A percentile compares a stretch with the other conserved stretches of the same genome.
Evolutionary conservation across 2,329 filamentous ascomycete species (phyloP).

Genomic region (Coccinonectria pachysandricola): DNA sequence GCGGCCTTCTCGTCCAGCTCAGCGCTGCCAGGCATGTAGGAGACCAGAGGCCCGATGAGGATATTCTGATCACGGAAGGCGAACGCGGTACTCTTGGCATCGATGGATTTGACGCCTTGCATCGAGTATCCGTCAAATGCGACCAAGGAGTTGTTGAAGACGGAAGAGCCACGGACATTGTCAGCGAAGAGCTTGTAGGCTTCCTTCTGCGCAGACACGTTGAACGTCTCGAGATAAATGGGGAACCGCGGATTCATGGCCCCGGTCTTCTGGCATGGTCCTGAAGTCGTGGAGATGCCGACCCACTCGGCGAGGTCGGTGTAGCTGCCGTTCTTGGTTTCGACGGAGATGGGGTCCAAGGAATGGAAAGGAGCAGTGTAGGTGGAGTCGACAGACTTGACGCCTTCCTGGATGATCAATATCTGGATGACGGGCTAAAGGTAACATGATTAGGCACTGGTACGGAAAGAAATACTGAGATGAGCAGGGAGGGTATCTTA

Average conservation of each 20-base stretch:
- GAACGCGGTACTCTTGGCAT: constrained; percentile 30
- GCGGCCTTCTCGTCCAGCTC: constrained; percentile 24
- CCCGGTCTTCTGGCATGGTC: constrained; percentile 32
- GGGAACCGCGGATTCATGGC: constrained; percentile 33
- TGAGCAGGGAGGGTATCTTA: not conserved
- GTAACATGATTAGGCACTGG: constrained; percentile 2
- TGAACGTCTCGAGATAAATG: constrained; percentile 31
- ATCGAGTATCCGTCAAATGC: constrained; percentile 44
- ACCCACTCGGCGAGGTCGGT: no score
- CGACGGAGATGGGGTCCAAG: constrained; percentile 26
- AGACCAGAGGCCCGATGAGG: constrained; percentile 28
- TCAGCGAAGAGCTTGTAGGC: constrained; percentile 24
- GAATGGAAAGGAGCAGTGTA: constrained; percentile 34
- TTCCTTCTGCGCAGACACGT: constrained; percentile 18
- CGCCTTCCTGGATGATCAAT: constrained; percentile 33
- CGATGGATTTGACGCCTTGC: constrained; percentile 30
- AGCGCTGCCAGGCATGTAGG: constrained; percentile 23
- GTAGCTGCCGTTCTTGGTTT: no score
- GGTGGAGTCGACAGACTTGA: constrained; percentile 25
- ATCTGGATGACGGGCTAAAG: constrained; percentile 24
- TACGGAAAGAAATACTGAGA: not conserved
- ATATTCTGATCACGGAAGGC: constrained; percentile 35
- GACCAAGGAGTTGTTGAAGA: constrained; percentile 29
- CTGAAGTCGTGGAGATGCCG: constrained; percentile 24
- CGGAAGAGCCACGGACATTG: constrained; percentile 15